phyloP scores from a whole-genome alignment of 2,329 filamentous ascomycete species.

The Coccinonectria pachysandricola region DNA sequence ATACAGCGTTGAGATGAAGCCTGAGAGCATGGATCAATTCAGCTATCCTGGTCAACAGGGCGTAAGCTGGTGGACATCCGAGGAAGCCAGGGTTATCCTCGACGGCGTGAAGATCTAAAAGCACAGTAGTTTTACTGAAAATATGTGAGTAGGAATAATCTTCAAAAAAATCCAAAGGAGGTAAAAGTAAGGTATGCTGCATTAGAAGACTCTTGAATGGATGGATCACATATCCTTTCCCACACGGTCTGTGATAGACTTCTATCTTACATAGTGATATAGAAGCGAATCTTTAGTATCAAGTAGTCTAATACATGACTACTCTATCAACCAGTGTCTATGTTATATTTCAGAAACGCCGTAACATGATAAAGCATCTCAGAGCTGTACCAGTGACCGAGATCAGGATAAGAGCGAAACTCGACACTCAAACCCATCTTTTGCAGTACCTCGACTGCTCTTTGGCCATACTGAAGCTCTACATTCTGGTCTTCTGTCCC shows the following conservation, averaged over 20 bases:
- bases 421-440: constrained; percentile 24
- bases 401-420: constrained; percentile 28
- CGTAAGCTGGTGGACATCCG: constrained; percentile 77
- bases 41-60: constrained; percentile 67
- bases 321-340: no score
- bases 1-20: constrained; percentile 91
- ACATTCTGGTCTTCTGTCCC: constrained; percentile 33
- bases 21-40: constrained; percentile 72
- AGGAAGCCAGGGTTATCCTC: constrained; percentile 66
- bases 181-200: no score
- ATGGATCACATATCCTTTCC: neutral
- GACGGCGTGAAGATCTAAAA: constrained; percentile 47
- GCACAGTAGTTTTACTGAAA: constrained; percentile 1
- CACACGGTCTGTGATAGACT: constrained; percentile 1
- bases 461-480: constrained; percentile 23
- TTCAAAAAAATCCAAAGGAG: no score
- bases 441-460: constrained; percentile 23
- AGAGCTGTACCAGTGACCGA: constrained; percentile 36
- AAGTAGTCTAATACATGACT: neutral
- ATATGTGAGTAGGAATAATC: neutral
- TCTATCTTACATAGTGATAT: neutral
- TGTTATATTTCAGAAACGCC: constrained; percentile 23
- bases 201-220: no score
- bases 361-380: constrained; percentile 30
- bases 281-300: neutral